These are phyloP conservation scores for Xylaria palmicola DNA, from an alignment of 495 filamentous ascomycete genomes.

Conservation along the genomic window DNA sequence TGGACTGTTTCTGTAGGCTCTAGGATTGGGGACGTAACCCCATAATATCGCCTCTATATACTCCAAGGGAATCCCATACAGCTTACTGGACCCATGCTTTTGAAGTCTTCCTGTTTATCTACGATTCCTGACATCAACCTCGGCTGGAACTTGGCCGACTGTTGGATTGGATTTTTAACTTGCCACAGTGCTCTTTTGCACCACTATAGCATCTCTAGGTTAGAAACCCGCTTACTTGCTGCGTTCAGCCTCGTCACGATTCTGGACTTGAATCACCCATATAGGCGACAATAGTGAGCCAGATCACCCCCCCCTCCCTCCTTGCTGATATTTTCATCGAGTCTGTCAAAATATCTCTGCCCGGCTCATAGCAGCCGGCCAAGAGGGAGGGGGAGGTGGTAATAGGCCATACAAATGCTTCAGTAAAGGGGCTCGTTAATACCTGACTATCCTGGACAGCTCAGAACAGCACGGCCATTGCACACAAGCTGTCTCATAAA, in stretches of 20 bases:
- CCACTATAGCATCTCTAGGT: neutral
- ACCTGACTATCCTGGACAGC: neutral
- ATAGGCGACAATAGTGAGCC: neutral
- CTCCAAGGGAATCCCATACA: neutral
- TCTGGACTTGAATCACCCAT: neutral
- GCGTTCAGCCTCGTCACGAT: neutral
- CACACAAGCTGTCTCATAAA: neutral
- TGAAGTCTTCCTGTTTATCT: neutral
- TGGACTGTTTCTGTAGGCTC: neutral
- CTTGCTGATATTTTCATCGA: neutral
- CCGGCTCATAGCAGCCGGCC: neutral
- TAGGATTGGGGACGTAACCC: conserved; percentile 5
- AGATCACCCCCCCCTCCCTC: neutral
- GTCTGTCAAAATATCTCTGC: neutral
- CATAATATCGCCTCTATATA: conserved; percentile 8
- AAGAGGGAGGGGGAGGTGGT: too few species aligned
- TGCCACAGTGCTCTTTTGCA: neutral
- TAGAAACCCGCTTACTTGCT: neutral
- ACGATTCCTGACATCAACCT: neutral
- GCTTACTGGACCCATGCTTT: neutral
- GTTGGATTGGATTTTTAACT: neutral
- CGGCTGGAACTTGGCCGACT: neutral
- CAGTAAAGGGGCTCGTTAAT: neutral
- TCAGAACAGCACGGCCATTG: neutral
- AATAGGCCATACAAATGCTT: neutral